Percentiles rank a stretch among this genome's conserved stretches.
phyloP scores from a whole-genome alignment of 2,329 filamentous ascomycete species.

The Thielaviopsis musarum region DNA sequence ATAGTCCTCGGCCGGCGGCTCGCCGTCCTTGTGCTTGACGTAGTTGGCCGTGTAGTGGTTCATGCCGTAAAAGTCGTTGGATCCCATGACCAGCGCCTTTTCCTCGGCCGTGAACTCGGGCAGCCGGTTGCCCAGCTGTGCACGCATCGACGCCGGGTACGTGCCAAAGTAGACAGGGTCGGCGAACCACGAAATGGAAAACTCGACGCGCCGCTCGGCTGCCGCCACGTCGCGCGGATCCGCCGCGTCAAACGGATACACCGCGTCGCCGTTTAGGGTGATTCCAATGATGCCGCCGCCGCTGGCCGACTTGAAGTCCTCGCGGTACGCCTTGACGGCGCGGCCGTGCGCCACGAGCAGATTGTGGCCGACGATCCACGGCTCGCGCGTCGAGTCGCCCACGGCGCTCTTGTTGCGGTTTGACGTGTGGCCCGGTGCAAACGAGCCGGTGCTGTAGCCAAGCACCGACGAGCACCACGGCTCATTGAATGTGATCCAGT shows the following conservation, averaged over 20 bases:
- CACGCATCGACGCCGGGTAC: conserved; percentile 70
- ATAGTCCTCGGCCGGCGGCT: conserved; percentile 48
- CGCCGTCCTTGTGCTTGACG: conserved; percentile 52
- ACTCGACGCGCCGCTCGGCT: conserved; percentile 67
- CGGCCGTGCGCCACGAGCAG: conserved; percentile 63
- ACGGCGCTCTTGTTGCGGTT: conserved; percentile 53
- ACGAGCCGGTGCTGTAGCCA: conserved; percentile 60
- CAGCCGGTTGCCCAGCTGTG: conserved; percentile 62
- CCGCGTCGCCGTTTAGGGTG: conserved; percentile 71
- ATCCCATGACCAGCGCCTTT: conserved; percentile 56
- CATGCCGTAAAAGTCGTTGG: conserved; percentile 89
- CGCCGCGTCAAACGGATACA: conserved; percentile 65
- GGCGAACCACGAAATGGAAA: conserved; percentile 75
- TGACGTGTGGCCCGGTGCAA: conserved; percentile 69
- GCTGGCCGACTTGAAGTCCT: conserved; percentile 54
- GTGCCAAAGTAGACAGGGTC: conserved; percentile 75
- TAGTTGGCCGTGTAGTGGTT: conserved; percentile 88
- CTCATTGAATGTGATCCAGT: conserved; percentile 87
- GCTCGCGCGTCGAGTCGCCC: conserved; percentile 61
- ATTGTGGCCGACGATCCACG: conserved; percentile 71
- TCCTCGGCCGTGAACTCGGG: conserved; percentile 62
- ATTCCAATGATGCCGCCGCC: conserved; percentile 69
- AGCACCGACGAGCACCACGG: conserved; percentile 73
- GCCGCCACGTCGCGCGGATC: conserved; percentile 63
- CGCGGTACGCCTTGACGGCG: conserved; percentile 67